These are phyloP conservation scores for Erythrophleum ivorense DNA, from an alignment of 331 rosid species.

Conservation along the genomic window DNA sequence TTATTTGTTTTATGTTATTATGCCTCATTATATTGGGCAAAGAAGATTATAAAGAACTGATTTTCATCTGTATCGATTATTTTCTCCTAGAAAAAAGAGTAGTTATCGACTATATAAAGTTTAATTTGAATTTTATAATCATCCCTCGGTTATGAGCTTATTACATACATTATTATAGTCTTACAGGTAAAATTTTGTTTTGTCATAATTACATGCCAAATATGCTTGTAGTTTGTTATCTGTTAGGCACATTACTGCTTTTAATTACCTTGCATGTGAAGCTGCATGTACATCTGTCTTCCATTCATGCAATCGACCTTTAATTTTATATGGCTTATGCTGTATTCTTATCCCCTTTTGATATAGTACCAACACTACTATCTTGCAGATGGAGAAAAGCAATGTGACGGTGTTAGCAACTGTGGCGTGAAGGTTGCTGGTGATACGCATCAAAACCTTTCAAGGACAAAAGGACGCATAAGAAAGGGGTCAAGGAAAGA, in stretches of 20 bases:
- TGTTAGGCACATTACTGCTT: background rate
- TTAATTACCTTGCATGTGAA: slow-evolving; percentile 5
- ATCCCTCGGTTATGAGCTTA: background rate
- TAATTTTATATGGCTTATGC: background rate
- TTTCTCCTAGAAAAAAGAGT: background rate
- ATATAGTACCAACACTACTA: background rate
- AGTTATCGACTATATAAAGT: background rate
- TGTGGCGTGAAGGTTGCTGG: slow-evolving; percentile 35
- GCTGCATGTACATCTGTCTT: background rate
- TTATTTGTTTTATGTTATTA: background rate
- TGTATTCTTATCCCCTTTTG: background rate
- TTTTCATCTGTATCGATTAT: background rate
- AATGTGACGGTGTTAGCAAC: slow-evolving; percentile 42
- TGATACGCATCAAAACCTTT: slow-evolving; percentile 37
- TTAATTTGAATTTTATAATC: background rate
- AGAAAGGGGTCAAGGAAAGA: slow-evolving; percentile 46
- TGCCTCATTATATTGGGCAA: background rate
- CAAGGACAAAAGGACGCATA: slow-evolving; percentile 28
- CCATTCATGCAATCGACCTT: background rate
- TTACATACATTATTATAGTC: background rate
- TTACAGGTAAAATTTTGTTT: background rate
- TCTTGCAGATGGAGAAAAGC: slow-evolving; percentile 56
- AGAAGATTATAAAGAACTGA: background rate
- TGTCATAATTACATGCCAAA: background rate
- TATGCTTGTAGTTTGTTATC: background rate